phyloP scores from a whole-genome alignment of 1,139 yeast species.

The Scheffersomyces segobiensis region DNA sequence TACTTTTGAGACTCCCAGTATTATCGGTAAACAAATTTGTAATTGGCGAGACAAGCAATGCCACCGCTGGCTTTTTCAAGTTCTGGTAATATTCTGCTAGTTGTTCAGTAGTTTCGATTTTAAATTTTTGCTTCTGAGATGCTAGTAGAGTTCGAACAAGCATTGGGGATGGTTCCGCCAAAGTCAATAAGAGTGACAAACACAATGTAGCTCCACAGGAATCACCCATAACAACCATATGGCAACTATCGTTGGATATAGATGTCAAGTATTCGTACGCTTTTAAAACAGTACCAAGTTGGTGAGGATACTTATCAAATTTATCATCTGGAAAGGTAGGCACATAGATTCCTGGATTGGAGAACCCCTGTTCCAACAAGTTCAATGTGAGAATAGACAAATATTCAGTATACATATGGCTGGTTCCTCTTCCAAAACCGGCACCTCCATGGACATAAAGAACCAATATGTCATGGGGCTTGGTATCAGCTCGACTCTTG shows the following conservation, averaged over 20 bases:
- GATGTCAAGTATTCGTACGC: constrained; percentile 5
- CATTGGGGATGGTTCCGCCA: background rate
- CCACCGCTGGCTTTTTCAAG: background rate
- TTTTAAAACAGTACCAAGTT: constrained; percentile 1
- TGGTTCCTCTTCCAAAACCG: constrained; percentile 11
- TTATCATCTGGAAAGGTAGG: constrained; percentile 6
- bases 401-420: constrained; percentile 14
- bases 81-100: background rate
- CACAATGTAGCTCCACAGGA: constrained; percentile 12
- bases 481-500: constrained; percentile 5
- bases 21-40: background rate
- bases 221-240: constrained; percentile 13
- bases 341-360: constrained; percentile 13
- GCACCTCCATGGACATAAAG: constrained; percentile 13
- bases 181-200: constrained; percentile 3
- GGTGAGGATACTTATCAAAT: constrained; percentile 3
- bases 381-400: constrained; percentile 11
- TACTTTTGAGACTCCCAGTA: background rate
- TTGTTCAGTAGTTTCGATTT: background rate
- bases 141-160: background rate
- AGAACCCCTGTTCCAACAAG: constrained; percentile 16
- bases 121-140: background rate
- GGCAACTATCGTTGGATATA: background rate
- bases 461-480: constrained; percentile 10
- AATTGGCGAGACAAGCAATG: background rate